These are phyloP conservation scores for Venturia carpophila DNA, from an alignment of 2,329 filamentous ascomycete genomes.

Conservation along the genomic window DNA sequence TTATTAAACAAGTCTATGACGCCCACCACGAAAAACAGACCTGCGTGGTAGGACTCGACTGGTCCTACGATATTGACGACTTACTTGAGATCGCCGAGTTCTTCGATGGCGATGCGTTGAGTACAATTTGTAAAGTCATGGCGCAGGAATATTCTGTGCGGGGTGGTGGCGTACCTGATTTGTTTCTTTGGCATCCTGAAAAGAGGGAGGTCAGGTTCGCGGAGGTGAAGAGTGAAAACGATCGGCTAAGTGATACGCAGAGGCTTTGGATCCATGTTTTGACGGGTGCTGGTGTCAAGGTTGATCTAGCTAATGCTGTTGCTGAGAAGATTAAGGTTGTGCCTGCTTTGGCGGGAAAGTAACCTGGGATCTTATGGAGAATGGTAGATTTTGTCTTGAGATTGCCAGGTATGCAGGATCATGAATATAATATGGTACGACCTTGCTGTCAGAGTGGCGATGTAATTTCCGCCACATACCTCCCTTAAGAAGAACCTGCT, in stretches of 20 bases:
- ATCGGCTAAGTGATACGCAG: constrained; percentile 92
- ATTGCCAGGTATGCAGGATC: too few species aligned
- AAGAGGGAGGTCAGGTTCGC: constrained; percentile 33
- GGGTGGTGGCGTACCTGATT: constrained; percentile 81
- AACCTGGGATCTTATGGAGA: not conserved
- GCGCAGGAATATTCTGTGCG: constrained; percentile 88
- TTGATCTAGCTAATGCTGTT: constrained; percentile 68
- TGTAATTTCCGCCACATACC: too few species aligned
- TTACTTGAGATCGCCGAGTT: constrained; percentile 69
- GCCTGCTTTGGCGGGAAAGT: not conserved
- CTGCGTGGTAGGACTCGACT: constrained; percentile 85
- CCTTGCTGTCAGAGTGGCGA: too few species aligned
- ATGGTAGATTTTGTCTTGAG: too few species aligned
- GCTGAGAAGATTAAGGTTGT: constrained; percentile 28
- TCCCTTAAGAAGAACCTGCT: too few species aligned
- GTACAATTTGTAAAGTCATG: constrained; percentile 83
- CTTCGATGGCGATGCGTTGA: constrained; percentile 73
- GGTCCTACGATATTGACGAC: constrained; percentile 76
- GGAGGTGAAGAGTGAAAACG: constrained; percentile 58
- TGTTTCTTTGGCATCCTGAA: constrained; percentile 71
- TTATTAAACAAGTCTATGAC: constrained; percentile 62
- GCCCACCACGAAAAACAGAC: constrained; percentile 63
- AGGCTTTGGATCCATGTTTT: constrained; percentile 95
- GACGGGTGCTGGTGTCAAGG: constrained; percentile 71
- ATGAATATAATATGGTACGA: too few species aligned